Evolutionary conservation across 2,329 filamentous ascomycete species (phyloP), one percentile per base, ranked within the genome.

Genomic region (Annulohypoxylon truncatum): DNA sequence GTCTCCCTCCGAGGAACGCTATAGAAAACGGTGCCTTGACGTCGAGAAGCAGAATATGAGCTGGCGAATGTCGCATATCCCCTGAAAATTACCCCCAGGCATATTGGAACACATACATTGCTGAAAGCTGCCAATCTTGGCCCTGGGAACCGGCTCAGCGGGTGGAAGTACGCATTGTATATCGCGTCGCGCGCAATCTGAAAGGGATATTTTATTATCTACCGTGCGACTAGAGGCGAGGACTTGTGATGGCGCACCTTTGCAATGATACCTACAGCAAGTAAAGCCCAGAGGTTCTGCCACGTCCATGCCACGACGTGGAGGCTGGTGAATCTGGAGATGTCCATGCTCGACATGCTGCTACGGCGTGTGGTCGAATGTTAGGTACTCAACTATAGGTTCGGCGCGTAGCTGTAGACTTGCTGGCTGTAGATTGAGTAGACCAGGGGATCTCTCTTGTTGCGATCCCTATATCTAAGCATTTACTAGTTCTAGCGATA

Each of bases 81-180:
- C 28, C 18, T n/a, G 24, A 40, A 29, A 24, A 42, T 20, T 52
- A 8, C n/a, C 8, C 35, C 26, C n/a, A 10, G 15, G 18, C 33
- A 28, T 44, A 22, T 33, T 18, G 13, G 53, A 35, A 26, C 42
- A 54, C 50, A 18, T 55, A 61, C 58, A 33, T 61, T 61, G 42
- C 58, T 61, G 33, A 8, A 48, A 22, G 58, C 58, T 42, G 50
- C 48, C 29, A 54, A 8, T 48, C 18, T 54, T n/a, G 48, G 58
- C 9, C 58, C 58, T 12, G 58, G 58, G 13, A 61, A 61, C 29
- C 50, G 29, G 13, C 28, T 40, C n/a, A 61, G 29, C 4, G 58
- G 58, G n/a, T 61, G 58, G 22, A 54, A 40, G 8, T 54, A 61
- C 10, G 47, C 31, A 50, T 54, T 61, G 40, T 53, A 61, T 46